Evolutionary conservation across 352 stramenopile species (phyloP).

Genomic region (Blastocystis sp.): DNA sequence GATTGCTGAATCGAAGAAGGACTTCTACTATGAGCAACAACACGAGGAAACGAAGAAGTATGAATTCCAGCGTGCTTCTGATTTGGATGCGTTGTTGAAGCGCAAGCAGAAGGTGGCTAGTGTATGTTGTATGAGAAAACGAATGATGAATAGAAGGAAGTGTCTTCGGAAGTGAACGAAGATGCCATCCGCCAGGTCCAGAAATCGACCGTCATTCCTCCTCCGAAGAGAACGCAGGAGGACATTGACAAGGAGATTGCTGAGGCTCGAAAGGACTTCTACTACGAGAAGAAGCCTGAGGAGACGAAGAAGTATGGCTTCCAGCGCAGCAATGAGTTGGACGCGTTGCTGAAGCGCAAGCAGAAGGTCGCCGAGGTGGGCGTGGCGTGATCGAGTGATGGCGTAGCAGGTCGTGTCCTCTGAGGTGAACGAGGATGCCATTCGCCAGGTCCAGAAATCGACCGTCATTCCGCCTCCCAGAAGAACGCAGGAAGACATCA

Average conservation of each 20-base stretch:
- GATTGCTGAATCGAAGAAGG: not conserved
- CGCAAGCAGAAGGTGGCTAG: constrained; percentile 56
- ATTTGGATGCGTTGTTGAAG: constrained; percentile 14
- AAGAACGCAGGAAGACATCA: constrained; percentile 38
- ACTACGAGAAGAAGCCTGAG: constrained; percentile 30
- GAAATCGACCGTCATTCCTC: constrained; percentile 58
- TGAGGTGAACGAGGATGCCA: constrained; percentile 8
- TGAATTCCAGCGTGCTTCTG: constrained; percentile 27
- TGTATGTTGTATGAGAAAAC: not conserved
- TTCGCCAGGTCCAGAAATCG: constrained; percentile 45
- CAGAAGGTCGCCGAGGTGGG: constrained; percentile 57
- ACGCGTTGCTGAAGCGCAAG: constrained; percentile 55
- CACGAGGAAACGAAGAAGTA: constrained; percentile 60
- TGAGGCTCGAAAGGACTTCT: not conserved
- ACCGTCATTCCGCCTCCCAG: constrained; percentile 13
- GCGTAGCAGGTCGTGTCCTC: not conserved
- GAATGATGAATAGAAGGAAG: not conserved
- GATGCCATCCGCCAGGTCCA: constrained; percentile 50
- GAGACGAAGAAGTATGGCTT: constrained; percentile 63
- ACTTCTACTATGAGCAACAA: constrained; percentile 35
- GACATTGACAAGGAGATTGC: constrained; percentile 34
- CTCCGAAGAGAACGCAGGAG: constrained; percentile 18
- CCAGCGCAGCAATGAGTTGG: constrained; percentile 14
- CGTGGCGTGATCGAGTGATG: not conserved
- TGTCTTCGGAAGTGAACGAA: constrained; percentile 33